Evolutionary conservation across 2,329 filamentous ascomycete genomes (phyloP).

Genomic region (Orbilia javanica): DNA sequence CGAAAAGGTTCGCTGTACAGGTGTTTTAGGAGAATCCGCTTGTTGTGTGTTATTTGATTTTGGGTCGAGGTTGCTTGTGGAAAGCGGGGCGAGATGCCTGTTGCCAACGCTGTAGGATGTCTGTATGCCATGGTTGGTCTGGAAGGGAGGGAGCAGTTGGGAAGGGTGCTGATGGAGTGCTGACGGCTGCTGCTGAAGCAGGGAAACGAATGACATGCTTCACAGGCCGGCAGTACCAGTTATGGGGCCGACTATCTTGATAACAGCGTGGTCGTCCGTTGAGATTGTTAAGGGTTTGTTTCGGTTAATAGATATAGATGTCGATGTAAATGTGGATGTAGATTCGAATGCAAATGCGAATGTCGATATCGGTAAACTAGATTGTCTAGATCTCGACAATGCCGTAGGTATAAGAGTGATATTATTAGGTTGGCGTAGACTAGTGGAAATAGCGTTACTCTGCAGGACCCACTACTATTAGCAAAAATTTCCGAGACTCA

Average conservation of each 20-base stretch:
- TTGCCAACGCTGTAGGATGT: conserved; percentile 21
- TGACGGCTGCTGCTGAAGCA: conserved; percentile 57
- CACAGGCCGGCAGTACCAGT: conserved; percentile 21
- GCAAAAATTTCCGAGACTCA: conserved; percentile 37
- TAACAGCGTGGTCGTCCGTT: background rate
- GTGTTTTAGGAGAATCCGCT: conserved; percentile 50
- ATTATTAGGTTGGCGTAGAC: conserved; percentile 30
- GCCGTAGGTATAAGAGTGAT: conserved; percentile 1
- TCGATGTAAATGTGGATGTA: background rate
- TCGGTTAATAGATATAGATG: background rate
- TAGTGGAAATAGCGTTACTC: conserved; percentile 34
- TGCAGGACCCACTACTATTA: conserved; percentile 47
- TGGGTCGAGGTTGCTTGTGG: conserved; percentile 22
- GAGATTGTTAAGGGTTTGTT: background rate
- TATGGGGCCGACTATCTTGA: background rate
- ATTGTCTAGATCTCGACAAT: background rate
- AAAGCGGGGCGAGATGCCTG: conserved; percentile 35
- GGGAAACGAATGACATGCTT: conserved; percentile 59
- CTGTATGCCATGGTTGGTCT: conserved; percentile 51
- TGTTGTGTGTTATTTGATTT: conserved; percentile 23
- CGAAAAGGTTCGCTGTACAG: conserved; percentile 57
- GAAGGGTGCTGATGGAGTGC: conserved; percentile 56
- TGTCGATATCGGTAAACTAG: background rate
- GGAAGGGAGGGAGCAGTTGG: conserved; percentile 46
- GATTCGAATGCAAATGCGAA: background rate